phyloP scores from a whole-genome alignment of 2,329 filamentous ascomycete genomes.

The Pseudogymnoascus sp. region DNA sequence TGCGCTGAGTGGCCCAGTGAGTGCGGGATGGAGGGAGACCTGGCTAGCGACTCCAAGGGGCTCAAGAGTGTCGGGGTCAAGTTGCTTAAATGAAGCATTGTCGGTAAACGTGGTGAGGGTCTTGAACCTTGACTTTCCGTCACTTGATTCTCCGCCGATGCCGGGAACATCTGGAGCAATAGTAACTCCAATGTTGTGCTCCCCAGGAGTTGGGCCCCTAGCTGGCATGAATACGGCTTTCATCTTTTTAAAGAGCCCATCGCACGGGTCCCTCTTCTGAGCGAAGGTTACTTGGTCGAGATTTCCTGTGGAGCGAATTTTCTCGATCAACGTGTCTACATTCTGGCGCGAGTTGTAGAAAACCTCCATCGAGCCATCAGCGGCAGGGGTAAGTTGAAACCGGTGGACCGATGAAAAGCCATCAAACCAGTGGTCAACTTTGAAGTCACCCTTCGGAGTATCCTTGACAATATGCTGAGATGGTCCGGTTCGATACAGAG shows the following conservation, averaged over 20 bases:
- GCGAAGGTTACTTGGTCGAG: slow-evolving; percentile 57
- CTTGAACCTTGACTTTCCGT: slow-evolving; percentile 13
- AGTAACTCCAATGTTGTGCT: slow-evolving; percentile 58
- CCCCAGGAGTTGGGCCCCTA: slow-evolving; percentile 27
- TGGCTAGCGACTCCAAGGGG: slow-evolving; percentile 60
- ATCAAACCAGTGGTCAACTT: slow-evolving; percentile 73
- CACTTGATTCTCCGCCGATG: slow-evolving; percentile 27
- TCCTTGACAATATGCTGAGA: slow-evolving; percentile 55
- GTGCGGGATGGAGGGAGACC: slow-evolving; percentile 53
- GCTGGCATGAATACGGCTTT: slow-evolving; percentile 48
- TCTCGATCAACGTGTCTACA: slow-evolving; percentile 54
- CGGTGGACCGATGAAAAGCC: slow-evolving; percentile 64
- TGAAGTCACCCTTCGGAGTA: slow-evolving; percentile 51
- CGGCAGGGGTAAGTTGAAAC: slow-evolving; percentile 55
- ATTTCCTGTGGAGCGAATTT: slow-evolving; percentile 53
- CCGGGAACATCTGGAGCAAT: slow-evolving; percentile 60
- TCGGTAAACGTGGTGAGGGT: slow-evolving; percentile 41
- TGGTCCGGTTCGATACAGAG: slow-evolving; percentile 68
- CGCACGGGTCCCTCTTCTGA: slow-evolving; percentile 65
- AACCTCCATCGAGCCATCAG: slow-evolving; percentile 38
- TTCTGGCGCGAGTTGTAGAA: slow-evolving; percentile 66
- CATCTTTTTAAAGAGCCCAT: slow-evolving; percentile 64
- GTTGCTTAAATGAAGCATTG: slow-evolving; percentile 46
- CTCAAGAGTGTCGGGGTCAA: slow-evolving; percentile 66
- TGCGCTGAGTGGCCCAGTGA: slow-evolving; percentile 60